phyloP scores from a whole-genome alignment of 106 monocot genomes.

The Platanthera zijinensis region DNA sequence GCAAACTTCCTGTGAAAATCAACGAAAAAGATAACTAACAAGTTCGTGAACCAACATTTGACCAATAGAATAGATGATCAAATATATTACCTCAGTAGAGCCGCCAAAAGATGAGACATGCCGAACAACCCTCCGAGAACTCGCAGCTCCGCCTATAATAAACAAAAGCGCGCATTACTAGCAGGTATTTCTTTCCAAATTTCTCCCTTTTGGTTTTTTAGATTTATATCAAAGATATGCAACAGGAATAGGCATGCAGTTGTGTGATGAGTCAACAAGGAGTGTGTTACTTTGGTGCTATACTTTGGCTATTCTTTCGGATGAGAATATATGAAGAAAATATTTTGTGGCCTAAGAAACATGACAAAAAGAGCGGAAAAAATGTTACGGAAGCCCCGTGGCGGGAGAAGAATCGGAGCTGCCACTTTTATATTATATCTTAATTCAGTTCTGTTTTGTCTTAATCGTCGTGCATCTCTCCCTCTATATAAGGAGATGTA shows the following conservation, averaged over 20 bases:
- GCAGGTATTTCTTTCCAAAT: not conserved
- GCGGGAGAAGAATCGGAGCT: too few relatives aligned
- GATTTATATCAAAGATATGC: not conserved
- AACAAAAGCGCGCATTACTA: not conserved
- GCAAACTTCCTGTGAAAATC: slow-evolving; percentile 13
- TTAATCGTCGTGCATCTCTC: too few relatives aligned
- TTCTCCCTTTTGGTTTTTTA: not conserved
- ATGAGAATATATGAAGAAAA: not conserved
- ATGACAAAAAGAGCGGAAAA: not conserved
- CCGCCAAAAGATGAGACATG: slow-evolving; percentile 51
- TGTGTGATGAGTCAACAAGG: not conserved
- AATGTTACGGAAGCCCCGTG: too few relatives aligned
- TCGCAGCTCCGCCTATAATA: slow-evolving; percentile 23
- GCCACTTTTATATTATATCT: too few relatives aligned
- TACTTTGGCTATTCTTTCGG: not conserved
- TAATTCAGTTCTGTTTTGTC: too few relatives aligned
- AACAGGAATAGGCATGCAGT: not conserved
- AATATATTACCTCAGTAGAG: slow-evolving; percentile 29
- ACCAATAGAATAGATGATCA: not conserved
- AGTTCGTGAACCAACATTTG: not conserved
- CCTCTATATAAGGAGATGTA: too few relatives aligned
- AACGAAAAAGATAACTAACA: not conserved
- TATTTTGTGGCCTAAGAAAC: not conserved
- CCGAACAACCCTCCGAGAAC: slow-evolving; percentile 27
- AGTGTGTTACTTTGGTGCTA: not conserved